Evolutionary conservation across 345 rosid species (phyloP).

Genomic region (Eutrema yunnanense): DNA sequence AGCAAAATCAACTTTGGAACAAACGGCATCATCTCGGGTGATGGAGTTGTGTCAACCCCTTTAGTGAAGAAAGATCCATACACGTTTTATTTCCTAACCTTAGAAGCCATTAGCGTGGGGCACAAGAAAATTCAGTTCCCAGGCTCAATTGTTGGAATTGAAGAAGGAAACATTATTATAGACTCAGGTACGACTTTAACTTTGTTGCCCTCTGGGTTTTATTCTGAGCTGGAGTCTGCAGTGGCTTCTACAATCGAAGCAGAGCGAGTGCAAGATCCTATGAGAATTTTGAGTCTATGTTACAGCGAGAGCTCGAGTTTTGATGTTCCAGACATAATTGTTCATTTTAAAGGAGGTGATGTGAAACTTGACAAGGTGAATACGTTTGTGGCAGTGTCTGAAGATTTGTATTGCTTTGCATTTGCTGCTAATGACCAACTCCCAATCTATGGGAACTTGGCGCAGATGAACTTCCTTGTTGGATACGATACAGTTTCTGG

Average conservation of each 20-base stretch:
- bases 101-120: constrained; percentile 18
- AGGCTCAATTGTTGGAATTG: not conserved
- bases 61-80: not conserved
- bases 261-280: constrained; percentile 13
- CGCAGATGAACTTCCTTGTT: constrained; percentile 40
- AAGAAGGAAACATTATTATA: constrained; percentile 38
- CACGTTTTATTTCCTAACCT: not conserved
- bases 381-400: constrained; percentile 30
- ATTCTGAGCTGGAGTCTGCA: constrained; percentile 17
- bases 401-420: constrained; percentile 31
- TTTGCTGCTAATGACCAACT: not conserved
- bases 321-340: constrained; percentile 13
- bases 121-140: not conserved
- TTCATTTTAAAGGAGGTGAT: constrained; percentile 38
- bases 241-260: constrained; percentile 8
- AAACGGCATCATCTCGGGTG: not conserved
- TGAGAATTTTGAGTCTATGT: constrained; percentile 18
- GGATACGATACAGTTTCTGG: constrained; percentile 34
- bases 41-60: constrained; percentile 17
- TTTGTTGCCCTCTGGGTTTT: constrained; percentile 20
- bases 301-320: constrained; percentile 3
- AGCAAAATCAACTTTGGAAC: constrained; percentile 21
- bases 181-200: constrained; percentile 58
- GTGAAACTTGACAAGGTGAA: constrained; percentile 25
- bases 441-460: constrained; percentile 39